phyloP scores from a whole-genome alignment of 2,329 filamentous ascomycete species.

The Lecanicillium sp. region DNA sequence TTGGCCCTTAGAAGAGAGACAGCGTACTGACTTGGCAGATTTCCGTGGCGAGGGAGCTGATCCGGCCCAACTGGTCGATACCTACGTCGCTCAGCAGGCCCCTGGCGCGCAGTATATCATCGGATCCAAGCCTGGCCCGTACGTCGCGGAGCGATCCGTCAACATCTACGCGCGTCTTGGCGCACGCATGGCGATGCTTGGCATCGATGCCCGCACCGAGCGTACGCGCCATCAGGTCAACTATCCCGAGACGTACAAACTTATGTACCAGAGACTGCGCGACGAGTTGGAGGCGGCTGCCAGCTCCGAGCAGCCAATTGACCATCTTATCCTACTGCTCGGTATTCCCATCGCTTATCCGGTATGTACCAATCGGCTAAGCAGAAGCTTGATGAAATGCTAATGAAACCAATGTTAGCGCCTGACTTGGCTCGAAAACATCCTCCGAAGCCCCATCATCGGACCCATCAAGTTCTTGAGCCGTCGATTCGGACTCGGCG shows the following conservation, averaged over 20 bases:
- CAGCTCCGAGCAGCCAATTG: slow-evolving; percentile 67
- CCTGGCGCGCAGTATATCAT: slow-evolving; percentile 70
- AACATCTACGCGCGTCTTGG: slow-evolving; percentile 84
- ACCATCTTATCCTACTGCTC: slow-evolving; percentile 79
- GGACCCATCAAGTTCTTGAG: slow-evolving; percentile 85
- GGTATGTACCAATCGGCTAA: too few species aligned
- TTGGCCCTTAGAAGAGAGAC: slow-evolving; percentile 23
- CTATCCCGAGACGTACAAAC: slow-evolving; percentile 83
- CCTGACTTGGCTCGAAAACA: slow-evolving; percentile 93
- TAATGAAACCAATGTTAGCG: slow-evolving; percentile 40
- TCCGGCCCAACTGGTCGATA: slow-evolving; percentile 64
- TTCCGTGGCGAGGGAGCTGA: slow-evolving; percentile 50
- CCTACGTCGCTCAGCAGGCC: slow-evolving; percentile 57
- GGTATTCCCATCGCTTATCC: slow-evolving; percentile 86
- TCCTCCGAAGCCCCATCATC: slow-evolving; percentile 79
- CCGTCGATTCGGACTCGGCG: slow-evolving; percentile 79
- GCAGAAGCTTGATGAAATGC: neutral
- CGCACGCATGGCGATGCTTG: slow-evolving; percentile 75
- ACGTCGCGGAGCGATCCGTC: slow-evolving; percentile 81
- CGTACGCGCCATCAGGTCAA: slow-evolving; percentile 91
- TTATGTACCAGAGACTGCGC: slow-evolving; percentile 71
- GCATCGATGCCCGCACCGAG: slow-evolving; percentile 89
- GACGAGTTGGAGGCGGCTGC: slow-evolving; percentile 65
- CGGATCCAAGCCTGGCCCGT: slow-evolving; percentile 72
- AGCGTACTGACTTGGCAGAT: slow-evolving; percentile 14